These are phyloP conservation scores for Rosa multiflora DNA, from an alignment of 306 rosid genomes.

Conservation along the genomic window DNA sequence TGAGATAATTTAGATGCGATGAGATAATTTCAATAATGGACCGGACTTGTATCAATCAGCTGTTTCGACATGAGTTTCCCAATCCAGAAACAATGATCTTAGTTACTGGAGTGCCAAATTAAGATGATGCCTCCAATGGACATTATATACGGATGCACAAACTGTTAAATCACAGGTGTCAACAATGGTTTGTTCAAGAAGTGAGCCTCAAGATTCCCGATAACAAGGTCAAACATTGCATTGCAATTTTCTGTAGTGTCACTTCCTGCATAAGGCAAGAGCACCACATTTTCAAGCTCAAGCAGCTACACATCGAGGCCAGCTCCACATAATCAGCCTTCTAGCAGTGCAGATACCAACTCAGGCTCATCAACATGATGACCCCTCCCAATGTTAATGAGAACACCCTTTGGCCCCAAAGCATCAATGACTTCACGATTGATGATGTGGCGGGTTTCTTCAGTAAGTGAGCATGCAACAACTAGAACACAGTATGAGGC, in stretches of 20 bases:
- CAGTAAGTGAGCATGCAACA: slow-evolving; percentile 73
- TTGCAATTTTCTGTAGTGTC: slow-evolving; percentile 64
- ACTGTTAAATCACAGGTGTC: slow-evolving; percentile 55
- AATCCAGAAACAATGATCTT: slow-evolving; percentile 11
- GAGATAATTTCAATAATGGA: background rate
- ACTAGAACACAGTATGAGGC: slow-evolving; percentile 74
- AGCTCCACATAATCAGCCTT: slow-evolving; percentile 86
- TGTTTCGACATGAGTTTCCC: background rate
- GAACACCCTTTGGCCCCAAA: slow-evolving; percentile 70
- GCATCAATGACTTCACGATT: slow-evolving; percentile 70
- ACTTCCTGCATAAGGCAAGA: slow-evolving; percentile 75
- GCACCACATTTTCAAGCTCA: slow-evolving; percentile 71
- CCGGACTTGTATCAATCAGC: background rate
- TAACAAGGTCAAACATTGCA: slow-evolving; percentile 73
- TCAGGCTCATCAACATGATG: slow-evolving; percentile 73
- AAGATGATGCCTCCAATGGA: no score
- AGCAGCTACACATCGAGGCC: slow-evolving; percentile 80
- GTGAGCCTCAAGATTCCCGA: slow-evolving; percentile 75
- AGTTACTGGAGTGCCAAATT: no score
- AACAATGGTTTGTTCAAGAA: slow-evolving; percentile 68
- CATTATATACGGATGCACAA: background rate
- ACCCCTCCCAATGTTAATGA: slow-evolving; percentile 84
- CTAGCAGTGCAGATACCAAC: slow-evolving; percentile 65
- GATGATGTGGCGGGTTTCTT: slow-evolving; percentile 61
- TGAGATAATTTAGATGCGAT: no score